Evolutionary conservation across 2,329 filamentous ascomycete genomes (phyloP).

Genomic region (Trichophaea hybrida): DNA sequence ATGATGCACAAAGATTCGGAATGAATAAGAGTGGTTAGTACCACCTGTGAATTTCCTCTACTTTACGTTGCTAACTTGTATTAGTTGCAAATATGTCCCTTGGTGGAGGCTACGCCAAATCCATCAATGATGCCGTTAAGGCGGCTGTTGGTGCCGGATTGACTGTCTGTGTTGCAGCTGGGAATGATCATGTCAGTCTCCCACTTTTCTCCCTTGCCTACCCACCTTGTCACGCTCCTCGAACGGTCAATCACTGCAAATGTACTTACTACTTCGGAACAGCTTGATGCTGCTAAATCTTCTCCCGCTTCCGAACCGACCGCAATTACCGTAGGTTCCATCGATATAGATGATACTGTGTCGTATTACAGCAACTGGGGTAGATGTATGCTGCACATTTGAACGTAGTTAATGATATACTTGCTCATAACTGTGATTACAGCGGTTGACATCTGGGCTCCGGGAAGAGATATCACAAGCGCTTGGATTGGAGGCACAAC

Average conservation of each 20-base stretch:
- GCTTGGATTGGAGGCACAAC: background rate
- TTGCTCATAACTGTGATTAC: background rate
- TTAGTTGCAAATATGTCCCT: constrained; percentile 98
- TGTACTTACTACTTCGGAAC: background rate
- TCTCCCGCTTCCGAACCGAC: constrained; percentile 36
- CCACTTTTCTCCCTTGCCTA: background rate
- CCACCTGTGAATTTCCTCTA: too few species aligned
- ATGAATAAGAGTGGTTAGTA: background rate
- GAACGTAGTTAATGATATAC: background rate
- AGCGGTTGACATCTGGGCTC: background rate
- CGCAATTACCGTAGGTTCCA: background rate
- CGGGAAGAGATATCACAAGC: background rate
- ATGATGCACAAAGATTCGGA: constrained; percentile 2
- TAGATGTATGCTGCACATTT: background rate
- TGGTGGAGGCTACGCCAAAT: constrained; percentile 84
- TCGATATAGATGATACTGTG: background rate
- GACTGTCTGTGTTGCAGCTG: constrained; percentile 92
- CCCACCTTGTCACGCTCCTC: too few species aligned
- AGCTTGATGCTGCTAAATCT: constrained; percentile 33
- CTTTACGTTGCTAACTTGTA: constrained; percentile 61
- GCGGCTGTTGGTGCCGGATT: constrained; percentile 81
- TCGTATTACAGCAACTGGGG: background rate
- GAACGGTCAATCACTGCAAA: background rate
- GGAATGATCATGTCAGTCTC: constrained; percentile 83
- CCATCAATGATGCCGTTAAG: constrained; percentile 83